A percentile compares a stretch with the other conserved stretches of the same genome.
Evolutionary conservation across 495 filamentous ascomycete species (phyloP).

Genomic region (Geopyxis carbonaria): DNA sequence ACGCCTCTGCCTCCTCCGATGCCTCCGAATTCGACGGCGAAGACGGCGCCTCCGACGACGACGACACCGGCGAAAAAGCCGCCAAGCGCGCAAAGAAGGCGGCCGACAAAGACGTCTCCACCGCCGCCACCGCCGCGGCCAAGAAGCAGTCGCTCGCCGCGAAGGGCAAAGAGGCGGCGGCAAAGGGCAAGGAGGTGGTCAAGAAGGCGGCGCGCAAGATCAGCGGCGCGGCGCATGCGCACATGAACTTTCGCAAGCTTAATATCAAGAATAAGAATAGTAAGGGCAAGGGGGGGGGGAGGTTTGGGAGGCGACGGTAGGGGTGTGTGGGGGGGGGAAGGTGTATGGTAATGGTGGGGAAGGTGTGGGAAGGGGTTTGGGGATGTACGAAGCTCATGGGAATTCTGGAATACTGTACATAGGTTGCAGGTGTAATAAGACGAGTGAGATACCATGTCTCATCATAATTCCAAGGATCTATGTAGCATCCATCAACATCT

Average conservation of each 20-base stretch:
- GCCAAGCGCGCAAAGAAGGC: slow-evolving; percentile 25
- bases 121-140: too few species aligned
- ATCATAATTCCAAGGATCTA: too few species aligned
- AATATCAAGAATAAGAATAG: slow-evolving; percentile 47
- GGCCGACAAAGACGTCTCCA: slow-evolving; percentile 13
- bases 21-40: slow-evolving; percentile 17
- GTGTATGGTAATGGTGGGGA: too few species aligned
- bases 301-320: too few species aligned
- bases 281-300: slow-evolving; percentile 22
- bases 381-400: too few species aligned
- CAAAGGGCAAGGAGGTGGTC: slow-evolving; percentile 33
- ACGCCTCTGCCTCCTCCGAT: slow-evolving; percentile 25
- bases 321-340: too few species aligned
- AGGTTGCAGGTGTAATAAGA: too few species aligned
- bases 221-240: slow-evolving; percentile 52
- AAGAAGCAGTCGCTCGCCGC: slow-evolving; percentile 25
- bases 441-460: too few species aligned
- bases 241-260: slow-evolving; percentile 54
- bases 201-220: slow-evolving; percentile 49
- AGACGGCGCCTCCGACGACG: slow-evolving; percentile 22
- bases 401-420: too few species aligned
- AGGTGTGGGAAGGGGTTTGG: too few species aligned
- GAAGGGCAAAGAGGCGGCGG: slow-evolving; percentile 23
- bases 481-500: too few species aligned
- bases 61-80: slow-evolving; percentile 3